A percentile compares a stretch with the other conserved stretches of the same genome.
These are phyloP conservation scores for Yarrowia alimentaria DNA, from an alignment of 805 yeast species.

Conservation along the genomic window DNA sequence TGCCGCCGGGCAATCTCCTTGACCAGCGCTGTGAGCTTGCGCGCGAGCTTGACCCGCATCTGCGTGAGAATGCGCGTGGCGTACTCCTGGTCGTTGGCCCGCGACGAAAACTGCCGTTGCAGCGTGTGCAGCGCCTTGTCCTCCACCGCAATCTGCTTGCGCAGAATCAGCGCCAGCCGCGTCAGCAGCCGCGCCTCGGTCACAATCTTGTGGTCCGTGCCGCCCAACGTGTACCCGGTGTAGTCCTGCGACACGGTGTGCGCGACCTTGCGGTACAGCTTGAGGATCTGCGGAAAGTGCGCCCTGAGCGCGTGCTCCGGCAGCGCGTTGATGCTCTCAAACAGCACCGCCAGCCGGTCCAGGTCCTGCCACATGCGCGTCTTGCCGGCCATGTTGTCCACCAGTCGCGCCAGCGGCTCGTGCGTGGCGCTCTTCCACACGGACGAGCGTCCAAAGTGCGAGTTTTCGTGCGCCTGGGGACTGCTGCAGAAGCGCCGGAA, in stretches of 20 bases:
- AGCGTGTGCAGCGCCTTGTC: background rate
- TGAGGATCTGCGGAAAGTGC: conserved; percentile 4
- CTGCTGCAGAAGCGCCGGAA: conserved; percentile 7
- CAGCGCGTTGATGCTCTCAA: conserved; percentile 1
- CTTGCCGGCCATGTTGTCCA: background rate
- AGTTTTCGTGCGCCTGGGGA: too few relatives aligned
- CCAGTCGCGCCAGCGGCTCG: background rate
- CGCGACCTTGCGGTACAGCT: conserved; percentile 12
- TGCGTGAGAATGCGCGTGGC: background rate
- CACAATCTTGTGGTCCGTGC: conserved; percentile 1
- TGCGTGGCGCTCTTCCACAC: background rate
- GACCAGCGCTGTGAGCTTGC: conserved; percentile 7
- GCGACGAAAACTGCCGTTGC: background rate
- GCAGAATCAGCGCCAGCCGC: background rate
- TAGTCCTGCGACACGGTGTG: conserved; percentile 18
- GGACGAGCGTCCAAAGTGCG: too few relatives aligned
- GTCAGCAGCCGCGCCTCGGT: background rate
- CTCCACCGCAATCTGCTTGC: background rate
- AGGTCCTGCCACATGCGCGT: conserved; percentile 5
- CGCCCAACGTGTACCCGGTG: conserved; percentile 18
- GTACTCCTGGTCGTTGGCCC: background rate
- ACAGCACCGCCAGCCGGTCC: background rate
- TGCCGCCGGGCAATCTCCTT: conserved; percentile 18
- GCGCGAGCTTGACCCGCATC: conserved; percentile 9
- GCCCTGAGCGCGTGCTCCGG: conserved; percentile 9